Evolutionary conservation across 768 basidiomycete species (phyloP).

Genomic region (Leccinum pellstonianum): DNA sequence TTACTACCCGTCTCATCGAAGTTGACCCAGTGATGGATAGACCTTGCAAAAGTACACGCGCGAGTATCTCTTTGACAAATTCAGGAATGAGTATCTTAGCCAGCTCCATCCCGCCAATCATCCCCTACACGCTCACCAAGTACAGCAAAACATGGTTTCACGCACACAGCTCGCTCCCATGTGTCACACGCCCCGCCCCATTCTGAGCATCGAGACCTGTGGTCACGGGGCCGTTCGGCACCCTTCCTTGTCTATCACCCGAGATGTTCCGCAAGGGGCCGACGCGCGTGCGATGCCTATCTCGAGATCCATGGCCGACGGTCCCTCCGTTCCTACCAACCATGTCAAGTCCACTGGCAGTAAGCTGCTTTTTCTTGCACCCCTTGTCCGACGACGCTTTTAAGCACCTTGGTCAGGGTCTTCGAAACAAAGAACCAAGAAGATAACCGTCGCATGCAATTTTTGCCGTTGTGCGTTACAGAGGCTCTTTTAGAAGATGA

Average conservation of each 20-base stretch:
- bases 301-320: slow-evolving; percentile 42
- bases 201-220: slow-evolving; percentile 62
- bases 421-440: slow-evolving; percentile 71
- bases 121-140: slow-evolving; percentile 42
- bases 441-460: slow-evolving; percentile 88
- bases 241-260: slow-evolving; percentile 44
- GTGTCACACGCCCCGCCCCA: slow-evolving; percentile 48
- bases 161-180: slow-evolving; percentile 29
- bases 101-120: slow-evolving; percentile 52
- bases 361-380: slow-evolving; percentile 29
- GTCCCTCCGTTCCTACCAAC: slow-evolving; percentile 19
- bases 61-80: slow-evolving; percentile 81
- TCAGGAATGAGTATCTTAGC: slow-evolving; percentile 55
- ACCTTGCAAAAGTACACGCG: slow-evolving; percentile 83
- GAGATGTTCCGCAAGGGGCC: slow-evolving; percentile 45
- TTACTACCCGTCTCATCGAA: slow-evolving; percentile 11
- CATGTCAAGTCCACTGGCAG: slow-evolving; percentile 37
- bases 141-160: slow-evolving; percentile 38
- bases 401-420: slow-evolving; percentile 42
- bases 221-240: slow-evolving; percentile 45
- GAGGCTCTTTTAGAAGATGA: slow-evolving; percentile 11
- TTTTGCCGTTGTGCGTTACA: slow-evolving; percentile 79
- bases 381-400: slow-evolving; percentile 11
- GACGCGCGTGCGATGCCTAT: slow-evolving; percentile 46
- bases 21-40: slow-evolving; percentile 40